Evolutionary conservation across 2,329 filamentous ascomycete genomes (phyloP), one percentile per base, ranked within the genome.

Genomic region (Acrocalymma vagum): DNA sequence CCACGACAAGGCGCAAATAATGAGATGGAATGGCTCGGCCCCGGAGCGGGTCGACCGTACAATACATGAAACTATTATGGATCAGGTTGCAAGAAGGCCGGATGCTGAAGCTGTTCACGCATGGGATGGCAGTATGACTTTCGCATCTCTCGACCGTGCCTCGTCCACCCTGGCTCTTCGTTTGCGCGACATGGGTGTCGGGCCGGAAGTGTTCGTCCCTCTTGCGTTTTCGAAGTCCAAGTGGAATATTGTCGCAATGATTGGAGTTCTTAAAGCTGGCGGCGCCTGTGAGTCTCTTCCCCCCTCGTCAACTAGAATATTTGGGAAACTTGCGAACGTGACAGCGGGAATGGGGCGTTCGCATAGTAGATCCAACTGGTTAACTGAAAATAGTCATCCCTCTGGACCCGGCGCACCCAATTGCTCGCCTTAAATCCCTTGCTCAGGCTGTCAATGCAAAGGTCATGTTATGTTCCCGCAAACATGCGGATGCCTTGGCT

Each of bases 231-330:
- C 56, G 18, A 63, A 62, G 33, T 55, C 51, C 3, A 23, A 16
- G 6, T 53, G 46, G 42, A 41, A 42, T 10, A 35, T 53, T 6
- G 58, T 74, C 17, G 62, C 72, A 14, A 69, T 74, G 9, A 52
- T 75, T 9, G 72, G 64, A 22, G 65, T 62, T n/a, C 46, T 75
- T 36, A 75, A 75, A 38, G 65, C 70, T 18, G 72, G 72, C 2
- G 66, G 59, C 20, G 69, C 68, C 5, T 73, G 65, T n/a, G 43
- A 23, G 7, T 35, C 32, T 26, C 22, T 15, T n/a, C 23, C 32
- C 15, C 32, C 6, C 23, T 35, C 6, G 28, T 35, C 16, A 27
- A 27, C 23, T 25, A 35, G 23, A 35, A 35, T 20, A 23, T 25
- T 5, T 6, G 32, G 28, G 15, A 27, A 23, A 6, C 32, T 35